Evolutionary conservation across 164 flowering plant genomes (phyloP).

Genomic region (Umbilicus rupestris): DNA sequence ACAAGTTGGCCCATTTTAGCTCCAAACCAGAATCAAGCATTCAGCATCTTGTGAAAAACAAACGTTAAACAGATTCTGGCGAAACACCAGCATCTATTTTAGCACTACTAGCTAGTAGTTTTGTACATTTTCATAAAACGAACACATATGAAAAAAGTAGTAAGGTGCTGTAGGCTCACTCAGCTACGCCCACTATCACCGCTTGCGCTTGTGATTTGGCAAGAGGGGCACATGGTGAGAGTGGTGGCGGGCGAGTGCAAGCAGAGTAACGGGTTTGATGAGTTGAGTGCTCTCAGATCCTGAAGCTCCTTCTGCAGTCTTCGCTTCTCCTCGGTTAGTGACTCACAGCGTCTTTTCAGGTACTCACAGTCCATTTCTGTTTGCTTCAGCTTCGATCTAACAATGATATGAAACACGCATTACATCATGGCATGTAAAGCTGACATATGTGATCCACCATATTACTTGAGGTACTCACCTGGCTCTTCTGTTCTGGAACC

Average conservation of each 20-base stretch:
- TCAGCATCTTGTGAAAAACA: not conserved
- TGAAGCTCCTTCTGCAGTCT: constrained; percentile 21
- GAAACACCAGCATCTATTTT: not conserved
- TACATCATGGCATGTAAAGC: not conserved
- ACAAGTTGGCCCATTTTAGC: too few species aligned
- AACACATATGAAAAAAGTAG: not conserved
- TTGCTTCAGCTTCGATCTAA: constrained; percentile 21
- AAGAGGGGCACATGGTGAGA: constrained; percentile 23
- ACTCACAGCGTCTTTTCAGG: constrained; percentile 19
- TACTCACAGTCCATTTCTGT: constrained; percentile 22
- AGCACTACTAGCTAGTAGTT: not conserved
- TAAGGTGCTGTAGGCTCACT: not conserved
- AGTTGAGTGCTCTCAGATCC: constrained; percentile 17
- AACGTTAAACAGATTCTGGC: not conserved
- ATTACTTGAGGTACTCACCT: constrained; percentile 16
- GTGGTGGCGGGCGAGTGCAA: constrained; percentile 20
- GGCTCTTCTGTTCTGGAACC: constrained; percentile 24
- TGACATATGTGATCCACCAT: not conserved
- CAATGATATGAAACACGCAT: not conserved
- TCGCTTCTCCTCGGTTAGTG: constrained; percentile 18
- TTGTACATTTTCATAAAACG: not conserved
- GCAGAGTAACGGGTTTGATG: constrained; percentile 12
- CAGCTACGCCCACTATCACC: not conserved
- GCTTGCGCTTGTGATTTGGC: constrained; percentile 11
- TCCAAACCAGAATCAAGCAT: not conserved